phyloP scores from a whole-genome alignment of 2,329 filamentous ascomycete species.

The Aphanoascus verrucosus region DNA sequence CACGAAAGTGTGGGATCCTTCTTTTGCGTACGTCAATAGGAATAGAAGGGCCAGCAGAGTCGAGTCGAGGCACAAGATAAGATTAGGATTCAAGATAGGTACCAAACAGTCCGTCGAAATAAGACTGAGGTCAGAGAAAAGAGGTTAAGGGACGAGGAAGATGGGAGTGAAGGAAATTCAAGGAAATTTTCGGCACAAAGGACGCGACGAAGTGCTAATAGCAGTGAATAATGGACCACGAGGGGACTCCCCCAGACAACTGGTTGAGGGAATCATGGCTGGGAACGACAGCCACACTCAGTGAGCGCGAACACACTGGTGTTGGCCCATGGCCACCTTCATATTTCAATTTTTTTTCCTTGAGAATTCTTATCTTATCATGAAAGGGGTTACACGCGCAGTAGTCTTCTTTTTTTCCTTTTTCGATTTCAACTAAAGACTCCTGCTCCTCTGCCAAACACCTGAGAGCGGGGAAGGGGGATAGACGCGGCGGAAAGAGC shows the following conservation, averaged over 20 bases:
- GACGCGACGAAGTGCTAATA: not conserved
- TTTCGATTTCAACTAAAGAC: not conserved
- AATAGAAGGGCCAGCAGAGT: not conserved
- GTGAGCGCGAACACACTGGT: constrained; percentile 6
- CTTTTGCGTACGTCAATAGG: not conserved
- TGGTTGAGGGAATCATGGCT: constrained; percentile 8
- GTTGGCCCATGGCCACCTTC: not conserved
- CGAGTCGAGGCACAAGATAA: not conserved
- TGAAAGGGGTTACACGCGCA: not conserved
- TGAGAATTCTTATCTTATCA: not conserved
- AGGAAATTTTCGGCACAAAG: not conserved
- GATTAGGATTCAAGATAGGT: not conserved
- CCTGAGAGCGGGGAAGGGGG: not conserved
- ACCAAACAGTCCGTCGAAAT: not conserved
- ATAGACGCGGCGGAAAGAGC: not conserved
- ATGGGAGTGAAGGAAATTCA: not conserved
- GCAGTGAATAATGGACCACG: constrained; percentile 3
- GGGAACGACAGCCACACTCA: constrained; percentile 9
- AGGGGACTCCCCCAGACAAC: constrained; percentile 9
- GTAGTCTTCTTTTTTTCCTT: not conserved
- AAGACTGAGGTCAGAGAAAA: not conserved
- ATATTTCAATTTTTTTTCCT: not conserved
- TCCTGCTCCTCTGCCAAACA: constrained; percentile 1
- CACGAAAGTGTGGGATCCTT: not conserved
- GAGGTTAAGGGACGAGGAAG: not conserved